Evolutionary conservation across 1,139 yeast species (phyloP).

Genomic region (Yamadazyma jaroonii): DNA sequence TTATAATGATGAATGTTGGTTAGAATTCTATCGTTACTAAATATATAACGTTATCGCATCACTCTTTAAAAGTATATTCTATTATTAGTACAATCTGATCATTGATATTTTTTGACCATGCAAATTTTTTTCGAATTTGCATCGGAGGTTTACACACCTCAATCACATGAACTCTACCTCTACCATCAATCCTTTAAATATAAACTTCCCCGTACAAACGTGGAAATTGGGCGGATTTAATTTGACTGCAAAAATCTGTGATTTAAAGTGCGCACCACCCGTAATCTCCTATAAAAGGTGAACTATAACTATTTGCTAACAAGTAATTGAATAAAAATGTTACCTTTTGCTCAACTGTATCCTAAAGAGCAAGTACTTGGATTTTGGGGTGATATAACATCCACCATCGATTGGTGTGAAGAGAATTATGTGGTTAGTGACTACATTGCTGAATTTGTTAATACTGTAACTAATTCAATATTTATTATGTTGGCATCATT

Average conservation of each 20-base stretch:
- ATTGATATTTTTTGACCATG: too few relatives aligned
- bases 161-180: too few relatives aligned
- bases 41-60: too few relatives aligned
- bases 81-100: too few relatives aligned
- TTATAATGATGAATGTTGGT: constrained; percentile 50
- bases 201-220: not conserved
- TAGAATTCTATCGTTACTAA: constrained; percentile 30
- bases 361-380: constrained; percentile 44
- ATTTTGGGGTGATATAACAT: constrained; percentile 49
- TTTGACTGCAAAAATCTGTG: constrained; percentile 1
- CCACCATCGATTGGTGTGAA: constrained; percentile 96
- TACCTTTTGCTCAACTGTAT: constrained; percentile 47
- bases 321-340: constrained; percentile 28
- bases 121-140: too few relatives aligned
- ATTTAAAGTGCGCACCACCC: constrained; percentile 1
- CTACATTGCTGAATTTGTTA: constrained; percentile 85
- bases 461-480: constrained; percentile 72
- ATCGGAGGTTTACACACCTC: too few relatives aligned
- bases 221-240: not conserved
- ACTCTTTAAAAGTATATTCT: too few relatives aligned
- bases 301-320: not conserved
- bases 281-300: not conserved
- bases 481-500: constrained; percentile 66
- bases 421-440: constrained; percentile 87
- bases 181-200: too few relatives aligned